phyloP scores from a whole-genome alignment of 306 rosid genomes.

The Vigna mungo region DNA sequence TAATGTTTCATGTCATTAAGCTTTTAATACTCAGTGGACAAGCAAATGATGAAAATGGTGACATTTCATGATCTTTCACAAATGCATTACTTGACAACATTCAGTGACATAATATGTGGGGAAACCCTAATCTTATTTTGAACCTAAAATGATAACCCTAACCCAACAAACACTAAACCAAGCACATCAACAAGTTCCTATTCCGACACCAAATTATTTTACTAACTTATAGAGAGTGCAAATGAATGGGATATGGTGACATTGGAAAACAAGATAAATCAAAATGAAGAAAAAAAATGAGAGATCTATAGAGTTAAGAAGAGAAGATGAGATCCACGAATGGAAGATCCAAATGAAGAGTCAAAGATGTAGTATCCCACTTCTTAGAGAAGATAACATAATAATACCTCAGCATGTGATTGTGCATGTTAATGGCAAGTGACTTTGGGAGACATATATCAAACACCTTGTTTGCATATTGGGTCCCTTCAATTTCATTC shows the following conservation, averaged over 20 bases:
- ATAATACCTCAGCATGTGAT: slow-evolving; percentile 49
- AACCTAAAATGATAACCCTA: not conserved
- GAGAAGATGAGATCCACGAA: slow-evolving; percentile 37
- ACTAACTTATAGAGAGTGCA: not conserved
- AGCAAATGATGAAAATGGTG: not conserved
- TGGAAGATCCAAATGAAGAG: slow-evolving; percentile 55
- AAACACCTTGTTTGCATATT: slow-evolving; percentile 47
- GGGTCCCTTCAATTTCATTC: slow-evolving; percentile 53
- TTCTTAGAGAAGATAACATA: slow-evolving; percentile 52
- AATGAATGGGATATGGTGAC: not conserved
- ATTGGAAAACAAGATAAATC: slow-evolving; percentile 13
- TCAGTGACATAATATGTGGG: too few species aligned
- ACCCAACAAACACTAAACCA: not conserved
- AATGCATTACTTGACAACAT: too few species aligned
- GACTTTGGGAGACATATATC: slow-evolving; percentile 52
- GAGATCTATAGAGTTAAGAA: slow-evolving; percentile 6
- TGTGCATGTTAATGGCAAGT: slow-evolving; percentile 41
- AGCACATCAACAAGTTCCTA: not conserved
- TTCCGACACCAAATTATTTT: not conserved
- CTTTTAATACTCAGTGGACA: too few species aligned
- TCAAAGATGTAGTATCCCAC: slow-evolving; percentile 51
- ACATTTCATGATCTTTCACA: not conserved
- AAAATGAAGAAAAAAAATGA: not conserved
- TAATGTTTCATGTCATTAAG: not conserved
- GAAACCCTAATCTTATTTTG: not conserved